These are phyloP conservation scores for Trypanosoma melophagium DNA, from an alignment of 208 protist species.

Conservation along the genomic window DNA sequence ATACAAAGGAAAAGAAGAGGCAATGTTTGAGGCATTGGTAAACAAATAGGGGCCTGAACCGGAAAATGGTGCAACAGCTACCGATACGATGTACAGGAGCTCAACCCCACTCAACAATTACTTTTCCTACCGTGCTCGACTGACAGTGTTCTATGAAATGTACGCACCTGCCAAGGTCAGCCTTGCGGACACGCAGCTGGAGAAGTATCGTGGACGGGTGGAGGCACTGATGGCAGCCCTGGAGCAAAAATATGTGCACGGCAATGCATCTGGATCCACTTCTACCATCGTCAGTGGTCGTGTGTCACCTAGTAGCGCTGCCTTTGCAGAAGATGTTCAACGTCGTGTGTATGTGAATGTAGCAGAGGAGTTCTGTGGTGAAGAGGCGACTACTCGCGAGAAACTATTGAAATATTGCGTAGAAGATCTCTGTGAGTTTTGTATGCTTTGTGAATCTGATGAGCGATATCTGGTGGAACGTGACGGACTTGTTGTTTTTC, in stretches of 20 bases:
- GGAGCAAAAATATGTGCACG: conserved; percentile 29
- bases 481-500: background rate
- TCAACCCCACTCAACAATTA: background rate
- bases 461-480: background rate
- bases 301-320: conserved; percentile 1
- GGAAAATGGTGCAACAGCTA: background rate
- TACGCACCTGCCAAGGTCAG: conserved; percentile 33
- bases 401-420: background rate
- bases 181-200: conserved; percentile 26
- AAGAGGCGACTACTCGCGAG: background rate
- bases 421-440: background rate
- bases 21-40: conserved; percentile 28
- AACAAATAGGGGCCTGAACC: conserved; percentile 29
- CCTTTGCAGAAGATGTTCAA: background rate
- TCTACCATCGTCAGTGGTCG: conserved; percentile 1
- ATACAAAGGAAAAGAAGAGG: conserved; percentile 35
- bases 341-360: background rate
- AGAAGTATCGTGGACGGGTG: conserved; percentile 38
- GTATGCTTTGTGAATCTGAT: background rate
- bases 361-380: background rate
- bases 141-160: conserved; percentile 31
- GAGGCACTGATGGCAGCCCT: conserved; percentile 34
- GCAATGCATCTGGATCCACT: background rate
- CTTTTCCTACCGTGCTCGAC: conserved; percentile 20
- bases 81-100: background rate